These are phyloP conservation scores for Flueggea neowawraea DNA, from an alignment of 441 rosid species.

Conservation along the genomic window DNA sequence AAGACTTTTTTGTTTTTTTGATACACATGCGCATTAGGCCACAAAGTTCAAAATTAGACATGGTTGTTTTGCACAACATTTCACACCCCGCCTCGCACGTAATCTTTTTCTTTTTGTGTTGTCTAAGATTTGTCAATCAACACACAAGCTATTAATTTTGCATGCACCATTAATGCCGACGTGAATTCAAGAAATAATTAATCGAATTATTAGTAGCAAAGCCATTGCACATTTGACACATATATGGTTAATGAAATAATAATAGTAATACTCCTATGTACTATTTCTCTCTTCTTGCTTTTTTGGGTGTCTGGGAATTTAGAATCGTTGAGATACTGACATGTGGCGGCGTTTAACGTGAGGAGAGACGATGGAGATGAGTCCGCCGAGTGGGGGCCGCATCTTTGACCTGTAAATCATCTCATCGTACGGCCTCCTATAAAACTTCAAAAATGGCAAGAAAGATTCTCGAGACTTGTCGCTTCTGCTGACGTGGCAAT, in stretches of 20 bases:
- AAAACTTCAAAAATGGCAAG: constrained; percentile 69
- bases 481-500: constrained; percentile 48
- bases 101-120: constrained; percentile 10
- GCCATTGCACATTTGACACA: no score
- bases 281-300: neutral
- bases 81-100: constrained; percentile 68
- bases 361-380: constrained; percentile 77
- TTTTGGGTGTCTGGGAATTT: neutral
- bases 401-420: constrained; percentile 82
- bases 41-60: constrained; percentile 25
- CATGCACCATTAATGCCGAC: neutral
- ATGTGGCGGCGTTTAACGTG: constrained; percentile 65
- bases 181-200: constrained; percentile 8
- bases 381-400: constrained; percentile 85
- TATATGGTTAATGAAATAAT: no score
- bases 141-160: no score
- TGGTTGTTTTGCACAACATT: constrained; percentile 31
- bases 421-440: constrained; percentile 87
- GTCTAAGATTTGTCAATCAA: no score
- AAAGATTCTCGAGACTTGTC: constrained; percentile 75
- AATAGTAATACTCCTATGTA: constrained; percentile 19
- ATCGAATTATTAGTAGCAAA: constrained; percentile 13
- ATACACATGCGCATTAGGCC: neutral
- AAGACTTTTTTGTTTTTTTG: constrained; percentile 6
- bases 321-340: constrained; percentile 91